These are phyloP conservation scores for Didymella glomerata DNA, from an alignment of 2,329 filamentous ascomycete species.

Conservation along the genomic window DNA sequence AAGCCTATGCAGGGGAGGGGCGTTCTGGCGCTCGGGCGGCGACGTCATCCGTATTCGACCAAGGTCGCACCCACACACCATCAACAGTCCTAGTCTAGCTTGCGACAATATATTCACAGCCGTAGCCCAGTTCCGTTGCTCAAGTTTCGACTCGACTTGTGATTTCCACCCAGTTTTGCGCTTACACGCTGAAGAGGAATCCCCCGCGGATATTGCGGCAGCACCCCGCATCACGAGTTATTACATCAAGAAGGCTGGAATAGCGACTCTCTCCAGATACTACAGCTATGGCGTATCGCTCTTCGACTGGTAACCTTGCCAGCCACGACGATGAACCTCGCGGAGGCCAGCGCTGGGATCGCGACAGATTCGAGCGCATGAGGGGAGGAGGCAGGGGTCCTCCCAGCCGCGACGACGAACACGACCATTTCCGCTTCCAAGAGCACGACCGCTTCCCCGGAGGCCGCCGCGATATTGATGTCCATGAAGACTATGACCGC, in stretches of 20 bases:
- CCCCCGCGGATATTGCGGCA: conserved; percentile 18
- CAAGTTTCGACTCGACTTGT: not conserved
- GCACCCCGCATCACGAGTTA: conserved; percentile 30
- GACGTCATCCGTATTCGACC: conserved; percentile 20
- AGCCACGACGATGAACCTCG: conserved; percentile 52
- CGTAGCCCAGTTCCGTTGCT: conserved; percentile 3
- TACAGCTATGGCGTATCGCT: conserved; percentile 43
- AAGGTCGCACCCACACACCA: conserved; percentile 21
- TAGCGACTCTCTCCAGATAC: not conserved
- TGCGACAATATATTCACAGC: conserved; percentile 21
- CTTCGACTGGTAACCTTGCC: conserved; percentile 55
- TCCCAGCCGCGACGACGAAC: conserved; percentile 58
- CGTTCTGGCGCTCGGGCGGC: conserved; percentile 6
- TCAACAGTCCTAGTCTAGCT: conserved; percentile 16
- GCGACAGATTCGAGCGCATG: conserved; percentile 60
- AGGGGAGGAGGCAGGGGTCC: conserved; percentile 51
- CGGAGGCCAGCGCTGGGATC: conserved; percentile 57
- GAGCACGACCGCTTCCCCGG: conserved; percentile 56
- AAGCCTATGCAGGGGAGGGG: conserved; percentile 9
- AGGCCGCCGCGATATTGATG: conserved; percentile 52
- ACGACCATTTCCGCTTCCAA: conserved; percentile 52
- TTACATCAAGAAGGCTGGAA: conserved; percentile 4
- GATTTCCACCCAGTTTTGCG: not conserved
- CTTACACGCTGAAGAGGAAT: conserved; percentile 5
- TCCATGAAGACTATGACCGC: conserved; percentile 55